Conservation (phyloP, 140 eudicot species). For the Oenanthe javanica region DNA sequence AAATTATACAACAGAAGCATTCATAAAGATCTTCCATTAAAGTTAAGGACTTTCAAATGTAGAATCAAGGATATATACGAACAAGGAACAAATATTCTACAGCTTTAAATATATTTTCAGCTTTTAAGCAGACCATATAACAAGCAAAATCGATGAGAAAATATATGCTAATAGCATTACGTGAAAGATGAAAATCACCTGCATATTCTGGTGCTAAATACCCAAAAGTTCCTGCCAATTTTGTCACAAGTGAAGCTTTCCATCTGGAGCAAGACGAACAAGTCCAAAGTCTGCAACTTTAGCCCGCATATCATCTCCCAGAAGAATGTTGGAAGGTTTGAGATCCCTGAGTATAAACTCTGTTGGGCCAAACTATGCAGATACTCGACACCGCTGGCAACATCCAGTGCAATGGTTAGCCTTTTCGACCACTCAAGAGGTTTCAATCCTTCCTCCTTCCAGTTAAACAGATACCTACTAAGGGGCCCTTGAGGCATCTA, state of each 20-base stretch:
- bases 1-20: neutral
- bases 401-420: slow-evolving; percentile 72
- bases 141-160: neutral
- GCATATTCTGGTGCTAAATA: slow-evolving; percentile 99
- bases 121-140: neutral
- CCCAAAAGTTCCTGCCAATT: slow-evolving; percentile 87
- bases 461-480: slow-evolving; percentile 55
- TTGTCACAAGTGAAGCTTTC: slow-evolving; percentile 65
- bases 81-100: neutral
- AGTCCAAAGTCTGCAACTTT: slow-evolving; percentile 96
- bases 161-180: neutral
- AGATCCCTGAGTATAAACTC: slow-evolving; percentile 84
- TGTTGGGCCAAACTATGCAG: slow-evolving; percentile 88
- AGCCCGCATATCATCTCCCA: slow-evolving; percentile 94
- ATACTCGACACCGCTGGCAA: slow-evolving; percentile 88
- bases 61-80: neutral
- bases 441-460: slow-evolving; percentile 61
- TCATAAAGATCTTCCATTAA: neutral
- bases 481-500: slow-evolving; percentile 95
- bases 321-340: slow-evolving; percentile 96
- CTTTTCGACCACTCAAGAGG: slow-evolving; percentile 85
- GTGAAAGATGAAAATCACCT: slow-evolving; percentile 33
- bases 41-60: neutral
- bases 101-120: neutral
- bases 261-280: slow-evolving; percentile 89